Evolutionary conservation across 2,329 filamentous ascomycete genomes (phyloP).

Genomic region (Raffaelea albimanens): DNA sequence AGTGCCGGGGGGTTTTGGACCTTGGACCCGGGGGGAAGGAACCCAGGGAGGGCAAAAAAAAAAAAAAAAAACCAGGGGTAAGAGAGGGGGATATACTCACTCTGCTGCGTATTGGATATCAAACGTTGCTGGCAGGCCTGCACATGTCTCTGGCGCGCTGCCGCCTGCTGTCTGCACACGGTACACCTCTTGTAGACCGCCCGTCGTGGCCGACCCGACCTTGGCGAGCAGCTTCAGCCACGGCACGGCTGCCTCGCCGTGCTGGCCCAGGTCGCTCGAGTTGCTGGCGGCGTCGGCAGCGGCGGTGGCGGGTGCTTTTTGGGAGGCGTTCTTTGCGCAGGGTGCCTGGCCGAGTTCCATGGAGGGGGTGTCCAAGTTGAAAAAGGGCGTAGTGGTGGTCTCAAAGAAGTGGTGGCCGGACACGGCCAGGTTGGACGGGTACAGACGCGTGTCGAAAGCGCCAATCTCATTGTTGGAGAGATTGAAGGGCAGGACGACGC

Average conservation of each 20-base stretch:
- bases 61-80: neutral
- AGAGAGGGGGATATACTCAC: constrained; percentile 43
- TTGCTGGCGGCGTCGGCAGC: constrained; percentile 31
- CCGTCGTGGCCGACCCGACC: constrained; percentile 45
- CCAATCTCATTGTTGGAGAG: constrained; percentile 26
- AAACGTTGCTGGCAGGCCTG: constrained; percentile 53
- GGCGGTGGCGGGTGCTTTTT: constrained; percentile 53
- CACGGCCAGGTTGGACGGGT: constrained; percentile 52
- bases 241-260: constrained; percentile 59
- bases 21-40: too few species aligned
- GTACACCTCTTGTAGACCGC: constrained; percentile 66
- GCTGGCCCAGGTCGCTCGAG: constrained; percentile 36
- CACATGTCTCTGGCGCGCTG: constrained; percentile 62
- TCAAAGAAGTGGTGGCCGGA: constrained; percentile 77
- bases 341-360: constrained; percentile 49
- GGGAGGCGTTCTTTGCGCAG: constrained; percentile 51
- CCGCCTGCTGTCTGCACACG: constrained; percentile 79
- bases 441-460: constrained; percentile 27
- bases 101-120: constrained; percentile 73
- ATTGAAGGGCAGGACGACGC: constrained; percentile 59
- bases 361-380: constrained; percentile 58
- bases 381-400: constrained; percentile 60
- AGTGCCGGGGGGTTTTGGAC: too few species aligned
- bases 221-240: constrained; percentile 66
- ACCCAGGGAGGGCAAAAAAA: too few species aligned